Evolutionary conservation across 352 stramenopile species (phyloP), one percentile per base, ranked within the genome.

Genomic region (Pythium monospermum): DNA sequence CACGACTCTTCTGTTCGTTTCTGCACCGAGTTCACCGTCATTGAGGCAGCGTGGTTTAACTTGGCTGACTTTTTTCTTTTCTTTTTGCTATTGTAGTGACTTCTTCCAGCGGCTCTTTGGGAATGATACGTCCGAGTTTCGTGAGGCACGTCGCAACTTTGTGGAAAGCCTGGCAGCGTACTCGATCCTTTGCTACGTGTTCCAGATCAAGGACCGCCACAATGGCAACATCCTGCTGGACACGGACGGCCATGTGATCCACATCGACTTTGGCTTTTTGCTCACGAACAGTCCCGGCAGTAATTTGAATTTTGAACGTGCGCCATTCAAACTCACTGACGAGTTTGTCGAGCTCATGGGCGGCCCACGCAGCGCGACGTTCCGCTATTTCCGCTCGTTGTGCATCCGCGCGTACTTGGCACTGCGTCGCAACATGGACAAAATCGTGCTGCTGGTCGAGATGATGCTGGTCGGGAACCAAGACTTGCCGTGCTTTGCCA

Each of bases 221-320:
- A 99, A 99, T 63, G 97, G 96, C 40, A 99, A 99, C 68, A 98
- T 99, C 31, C 88, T 99, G 57, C 80, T 99, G 33, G 96, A 99
- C 71, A 96, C 83, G 13, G 71, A 94, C 25, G 96, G 97, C 16
- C 95, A 98, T 65, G 69, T 99, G 13, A 93, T 99, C 46, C 96
- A 99, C 77, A 99, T 99, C 53, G 97, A 99, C 73, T 99, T 99
- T 70, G 97, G 97, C 15, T 99, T 99, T 67, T 43, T 98, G 56
- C 91, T 99, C 30, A 91, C 85, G 41, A 98, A 98, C 76, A 98
- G 91, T 30, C 83, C 83, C 1, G 83, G 83, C 15, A 97, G 95
- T 61, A 98, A 98, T 58, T 80, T 94, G 42, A 96, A 95, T 43
- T 98, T 98, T 49, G 96, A 99, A 68, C 82, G 74, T n/a, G 95